A percentile compares a stretch with the other conserved stretches of the same genome.
Conservation (phyloP, 495 filamentous ascomycete genomes). For the Xylona heveae region DNA sequence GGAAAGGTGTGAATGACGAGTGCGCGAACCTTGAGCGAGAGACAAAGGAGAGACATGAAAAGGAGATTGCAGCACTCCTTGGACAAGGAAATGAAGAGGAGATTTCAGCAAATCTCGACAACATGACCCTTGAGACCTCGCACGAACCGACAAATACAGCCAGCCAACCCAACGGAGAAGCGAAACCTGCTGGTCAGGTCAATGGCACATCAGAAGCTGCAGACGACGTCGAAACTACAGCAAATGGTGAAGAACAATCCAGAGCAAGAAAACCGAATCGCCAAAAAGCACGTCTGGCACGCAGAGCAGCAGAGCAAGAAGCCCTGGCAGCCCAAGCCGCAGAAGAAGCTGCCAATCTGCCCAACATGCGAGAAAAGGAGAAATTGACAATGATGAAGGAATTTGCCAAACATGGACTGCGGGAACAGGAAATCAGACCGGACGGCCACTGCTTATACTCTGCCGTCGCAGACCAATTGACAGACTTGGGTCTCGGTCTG, state of each 20-base stretch:
- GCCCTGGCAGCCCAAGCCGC: constrained; percentile 42
- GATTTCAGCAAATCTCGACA: not conserved
- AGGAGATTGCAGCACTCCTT: constrained; percentile 38
- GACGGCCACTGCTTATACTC: constrained; percentile 96
- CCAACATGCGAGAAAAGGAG: constrained; percentile 55
- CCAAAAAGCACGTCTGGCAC: constrained; percentile 75
- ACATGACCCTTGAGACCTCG: not conserved
- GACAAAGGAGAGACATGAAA: constrained; percentile 41
- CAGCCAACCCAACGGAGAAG: not conserved
- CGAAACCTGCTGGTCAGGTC: too few species aligned
- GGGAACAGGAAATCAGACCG: constrained; percentile 60
- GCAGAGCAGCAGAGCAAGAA: constrained; percentile 65
- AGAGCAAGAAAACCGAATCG: constrained; percentile 49
- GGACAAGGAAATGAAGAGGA: constrained; percentile 15
- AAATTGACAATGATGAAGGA: constrained; percentile 39
- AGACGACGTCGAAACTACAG: constrained; percentile 13
- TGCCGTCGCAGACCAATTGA: constrained; percentile 70
- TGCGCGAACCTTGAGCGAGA: constrained; percentile 52
- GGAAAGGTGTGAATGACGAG: constrained; percentile 71
- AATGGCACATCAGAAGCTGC: constrained; percentile 6
- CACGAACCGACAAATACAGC: not conserved
- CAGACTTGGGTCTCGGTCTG: constrained; percentile 22
- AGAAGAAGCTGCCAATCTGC: constrained; percentile 50
- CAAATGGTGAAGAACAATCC: not conserved
- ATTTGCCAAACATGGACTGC: constrained; percentile 38